These are phyloP conservation scores for Digitaria exilis DNA, from an alignment of 202 grass and related monocot species.

Conservation along the genomic window DNA sequence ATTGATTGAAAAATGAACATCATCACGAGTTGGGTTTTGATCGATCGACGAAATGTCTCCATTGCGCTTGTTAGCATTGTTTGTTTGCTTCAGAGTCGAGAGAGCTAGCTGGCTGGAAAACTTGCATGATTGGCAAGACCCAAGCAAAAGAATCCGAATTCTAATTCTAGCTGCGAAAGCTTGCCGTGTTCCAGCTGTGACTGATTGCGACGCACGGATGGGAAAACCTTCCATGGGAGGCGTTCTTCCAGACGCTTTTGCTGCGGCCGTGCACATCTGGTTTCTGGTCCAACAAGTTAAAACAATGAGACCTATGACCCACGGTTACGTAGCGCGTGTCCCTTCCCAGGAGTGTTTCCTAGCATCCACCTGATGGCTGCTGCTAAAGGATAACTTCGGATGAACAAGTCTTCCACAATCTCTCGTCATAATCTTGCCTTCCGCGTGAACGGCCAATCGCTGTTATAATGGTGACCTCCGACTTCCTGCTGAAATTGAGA, in stretches of 20 bases:
- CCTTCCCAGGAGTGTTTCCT: neutral
- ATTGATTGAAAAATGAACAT: neutral
- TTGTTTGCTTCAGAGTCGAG: neutral
- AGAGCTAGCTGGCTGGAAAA: conserved; percentile 9
- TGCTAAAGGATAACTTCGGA: neutral
- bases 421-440: neutral
- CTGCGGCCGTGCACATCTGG: conserved; percentile 11
- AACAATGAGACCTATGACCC: neutral
- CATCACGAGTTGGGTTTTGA: neutral
- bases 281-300: conserved; percentile 36
- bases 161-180: conserved; percentile 21
- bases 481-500: neutral
- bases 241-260: conserved; percentile 26
- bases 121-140: conserved; percentile 34
- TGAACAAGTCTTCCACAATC: neutral
- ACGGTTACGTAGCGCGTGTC: conserved; percentile 10
- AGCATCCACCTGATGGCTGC: no score
- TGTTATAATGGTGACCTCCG: neutral
- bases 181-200: conserved; percentile 48
- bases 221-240: conserved; percentile 29
- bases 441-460: neutral
- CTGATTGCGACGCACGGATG: conserved; percentile 56
- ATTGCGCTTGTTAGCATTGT: neutral
- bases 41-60: neutral
- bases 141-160: neutral